Base-by-base conservation (phyloP, 2,329 filamentous ascomycete genomes). In the Colletotrichum sp. region DNA sequence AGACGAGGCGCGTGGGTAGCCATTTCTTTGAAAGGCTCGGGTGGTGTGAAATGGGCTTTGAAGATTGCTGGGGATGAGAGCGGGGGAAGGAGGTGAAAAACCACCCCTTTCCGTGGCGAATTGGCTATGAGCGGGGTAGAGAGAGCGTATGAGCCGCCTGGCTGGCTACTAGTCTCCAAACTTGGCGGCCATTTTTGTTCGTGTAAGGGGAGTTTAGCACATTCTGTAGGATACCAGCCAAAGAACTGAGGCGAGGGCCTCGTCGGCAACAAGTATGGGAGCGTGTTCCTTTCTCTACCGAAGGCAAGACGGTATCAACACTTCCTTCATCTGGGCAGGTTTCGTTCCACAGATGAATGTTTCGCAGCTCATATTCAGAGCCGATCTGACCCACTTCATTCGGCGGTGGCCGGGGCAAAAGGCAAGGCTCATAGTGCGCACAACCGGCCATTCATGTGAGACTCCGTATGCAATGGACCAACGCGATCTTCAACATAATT, bases 1-100 rank as follows among this genome's bases (percentile, higher is more conserved):
- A 51, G 43, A 51, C 12, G 43, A 51, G 43, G 43, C 43, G n/a
- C 8, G 43, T 21, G 11, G 2, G 0, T 51, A 51, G n/a, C 0
- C 12, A 8, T 13, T 5, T 51, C 11, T 21, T 21, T 8, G 0
- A n/a, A 13, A 1, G 43, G 33, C 11, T 13, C n/a, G n/a, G 4
- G 2, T 13, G n/a, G 6, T 51, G 6, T 3, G n/a, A 1, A 24
- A 51, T 3, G 6, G n/a, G 43, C 3, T 13, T n/a, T 51, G 43
- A 51, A 51, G 11, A 33, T 33, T 21, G 6, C 12, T 13, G 43
- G 4, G 11, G n/a, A 4, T 51, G 6, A 5, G 6, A 8, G n/a
- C 11, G 6, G 43, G 43, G 4, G 6, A 4, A n/a, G n/a, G n/a
- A 3, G 18, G 3, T n/a, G n/a, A 21, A 47, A 21, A 21, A 4